A percentile compares a stretch with the other conserved stretches of the same genome.
Conservation (phyloP, 2,329 filamentous ascomycete genomes). For the Aspergillus ochraceoroseus region DNA sequence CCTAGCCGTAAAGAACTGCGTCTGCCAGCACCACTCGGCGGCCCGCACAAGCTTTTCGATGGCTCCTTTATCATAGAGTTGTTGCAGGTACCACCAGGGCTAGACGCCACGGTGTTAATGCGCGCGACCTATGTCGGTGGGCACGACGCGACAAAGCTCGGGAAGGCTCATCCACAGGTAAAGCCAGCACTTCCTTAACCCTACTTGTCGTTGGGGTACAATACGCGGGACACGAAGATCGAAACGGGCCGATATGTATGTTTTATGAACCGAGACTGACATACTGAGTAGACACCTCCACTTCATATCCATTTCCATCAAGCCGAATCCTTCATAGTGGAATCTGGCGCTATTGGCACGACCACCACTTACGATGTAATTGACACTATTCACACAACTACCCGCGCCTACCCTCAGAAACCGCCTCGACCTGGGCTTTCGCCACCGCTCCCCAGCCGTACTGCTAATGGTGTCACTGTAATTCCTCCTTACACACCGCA, state of each 20-base stretch:
- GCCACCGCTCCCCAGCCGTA: constrained; percentile 1
- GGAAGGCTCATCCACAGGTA: constrained; percentile 12
- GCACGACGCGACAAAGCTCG: constrained; percentile 3
- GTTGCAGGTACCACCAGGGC: constrained; percentile 6
- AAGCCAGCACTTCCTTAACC: too few species aligned
- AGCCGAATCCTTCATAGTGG: constrained; percentile 9
- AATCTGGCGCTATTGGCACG: constrained; percentile 3
- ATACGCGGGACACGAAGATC: too few species aligned
- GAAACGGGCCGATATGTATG: too few species aligned
- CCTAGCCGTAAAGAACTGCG: constrained; percentile 2
- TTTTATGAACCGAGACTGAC: too few species aligned
- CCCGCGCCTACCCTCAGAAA: background rate
- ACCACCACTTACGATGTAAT: constrained; percentile 8
- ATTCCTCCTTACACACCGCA: constrained; percentile 9
- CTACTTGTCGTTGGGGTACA: too few species aligned
- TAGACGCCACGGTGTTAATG: constrained; percentile 10
- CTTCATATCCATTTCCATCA: constrained; percentile 11
- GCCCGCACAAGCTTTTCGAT: constrained; percentile 10
- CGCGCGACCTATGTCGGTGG: constrained; percentile 10
- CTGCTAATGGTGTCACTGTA: background rate
- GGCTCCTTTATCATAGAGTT: constrained; percentile 14
- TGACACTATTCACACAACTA: constrained; percentile 9
- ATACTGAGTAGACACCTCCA: constrained; percentile 8
- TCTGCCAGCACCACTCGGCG: constrained; percentile 6
- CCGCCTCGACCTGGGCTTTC: background rate